A percentile compares a stretch with the other conserved stretches of the same genome.
phyloP scores from a whole-genome alignment of 345 rosid genomes.

The Sisymbrium altissimum region DNA sequence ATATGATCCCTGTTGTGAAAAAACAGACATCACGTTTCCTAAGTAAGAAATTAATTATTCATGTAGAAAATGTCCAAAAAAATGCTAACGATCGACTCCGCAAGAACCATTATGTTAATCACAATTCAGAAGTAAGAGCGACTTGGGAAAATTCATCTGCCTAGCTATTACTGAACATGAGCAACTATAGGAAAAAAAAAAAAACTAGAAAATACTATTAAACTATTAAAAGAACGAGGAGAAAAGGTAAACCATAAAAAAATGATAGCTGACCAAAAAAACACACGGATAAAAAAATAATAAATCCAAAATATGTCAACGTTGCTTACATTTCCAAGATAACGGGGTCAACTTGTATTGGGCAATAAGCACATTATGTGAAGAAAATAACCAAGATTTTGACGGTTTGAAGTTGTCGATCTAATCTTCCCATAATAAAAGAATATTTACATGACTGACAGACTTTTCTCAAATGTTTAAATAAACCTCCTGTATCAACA shows the following conservation, averaged over 20 bases:
- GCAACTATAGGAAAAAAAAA: not conserved
- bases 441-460: not conserved
- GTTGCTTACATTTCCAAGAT: constrained; percentile 19
- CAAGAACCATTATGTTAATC: not conserved
- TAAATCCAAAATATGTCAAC: constrained; percentile 17
- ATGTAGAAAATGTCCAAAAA: constrained; percentile 12
- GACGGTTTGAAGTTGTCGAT: constrained; percentile 13
- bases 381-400: constrained; percentile 15
- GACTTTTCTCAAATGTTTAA: not conserved
- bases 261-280: constrained; percentile 10
- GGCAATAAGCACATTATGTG: constrained; percentile 1
- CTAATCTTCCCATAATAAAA: not conserved
- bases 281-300: not conserved
- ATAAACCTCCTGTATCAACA: not conserved
- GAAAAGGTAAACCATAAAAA: not conserved
- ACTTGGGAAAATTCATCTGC: constrained; percentile 1
- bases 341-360: constrained; percentile 28
- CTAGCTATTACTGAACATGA: not conserved
- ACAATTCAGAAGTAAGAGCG: not conserved
- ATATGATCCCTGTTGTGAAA: not conserved
- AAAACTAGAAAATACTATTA: not conserved
- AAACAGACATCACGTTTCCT: constrained; percentile 12
- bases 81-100: not conserved
- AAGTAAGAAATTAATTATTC: not conserved
- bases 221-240: not conserved